Percentiles rank a stretch among this genome's conserved stretches.
phyloP scores from a whole-genome alignment of 2,329 filamentous ascomycete genomes.

The Calycina marina region DNA sequence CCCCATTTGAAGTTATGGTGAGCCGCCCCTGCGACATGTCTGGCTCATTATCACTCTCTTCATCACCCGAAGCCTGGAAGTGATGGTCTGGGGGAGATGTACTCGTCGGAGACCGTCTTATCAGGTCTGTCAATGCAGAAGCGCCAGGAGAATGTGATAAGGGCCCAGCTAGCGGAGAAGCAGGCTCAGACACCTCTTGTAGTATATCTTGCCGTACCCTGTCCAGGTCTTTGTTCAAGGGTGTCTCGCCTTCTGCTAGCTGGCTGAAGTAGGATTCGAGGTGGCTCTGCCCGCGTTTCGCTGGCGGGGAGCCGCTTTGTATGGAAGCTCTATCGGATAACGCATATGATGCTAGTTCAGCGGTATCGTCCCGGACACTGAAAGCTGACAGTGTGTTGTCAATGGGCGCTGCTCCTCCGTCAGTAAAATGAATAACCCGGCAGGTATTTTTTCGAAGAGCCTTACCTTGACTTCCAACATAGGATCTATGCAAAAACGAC shows the following conservation, averaged over 20 bases:
- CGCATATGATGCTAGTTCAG: slow-evolving; percentile 71
- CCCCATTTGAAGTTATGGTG: slow-evolving; percentile 12
- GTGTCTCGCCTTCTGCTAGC: slow-evolving; percentile 12
- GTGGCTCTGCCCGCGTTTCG: slow-evolving; percentile 12
- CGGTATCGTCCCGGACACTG: slow-evolving; percentile 73
- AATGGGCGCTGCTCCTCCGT: slow-evolving; percentile 30
- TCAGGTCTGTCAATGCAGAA: slow-evolving; percentile 35
- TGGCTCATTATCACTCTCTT: slow-evolving; percentile 4
- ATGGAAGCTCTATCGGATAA: slow-evolving; percentile 43
- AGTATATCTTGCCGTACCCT: slow-evolving; percentile 34
- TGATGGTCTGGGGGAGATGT: slow-evolving; percentile 8
- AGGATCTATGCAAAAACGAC: slow-evolving; percentile 55
- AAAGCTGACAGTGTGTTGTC: slow-evolving; percentile 63
- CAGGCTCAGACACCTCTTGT: slow-evolving; percentile 44
- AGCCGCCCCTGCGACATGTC: slow-evolving; percentile 9
- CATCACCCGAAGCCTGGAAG: slow-evolving; percentile 1
- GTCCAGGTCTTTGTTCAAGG: slow-evolving; percentile 10
- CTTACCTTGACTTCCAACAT: slow-evolving; percentile 43
- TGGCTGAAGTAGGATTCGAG: slow-evolving; percentile 17
- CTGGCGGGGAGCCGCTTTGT: slow-evolving; percentile 19
- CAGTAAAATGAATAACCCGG: slow-evolving; percentile 4
- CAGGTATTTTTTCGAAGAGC: neutral
- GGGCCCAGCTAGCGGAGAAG: slow-evolving; percentile 29
- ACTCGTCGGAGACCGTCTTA: slow-evolving; percentile 25
- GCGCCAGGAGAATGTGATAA: slow-evolving; percentile 23